Conservation (phyloP, 106 monocot species). For the Acanthochlamys bracteata region DNA sequence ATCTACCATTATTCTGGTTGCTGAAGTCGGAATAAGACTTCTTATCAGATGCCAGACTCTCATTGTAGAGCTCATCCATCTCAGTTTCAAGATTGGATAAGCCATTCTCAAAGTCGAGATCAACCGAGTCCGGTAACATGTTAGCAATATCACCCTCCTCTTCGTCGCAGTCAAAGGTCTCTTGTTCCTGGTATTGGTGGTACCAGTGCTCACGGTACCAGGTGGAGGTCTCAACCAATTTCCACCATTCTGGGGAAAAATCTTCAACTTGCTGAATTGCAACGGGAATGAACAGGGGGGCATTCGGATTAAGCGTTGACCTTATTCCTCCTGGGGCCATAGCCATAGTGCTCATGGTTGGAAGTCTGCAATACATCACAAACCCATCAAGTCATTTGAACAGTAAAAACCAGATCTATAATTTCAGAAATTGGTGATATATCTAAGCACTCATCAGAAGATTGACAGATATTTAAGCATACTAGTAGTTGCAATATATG, state of each 20-base stretch:
- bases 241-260: conserved; percentile 91
- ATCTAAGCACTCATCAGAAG: no score
- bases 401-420: no score
- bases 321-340: conserved; percentile 43
- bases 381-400: no score
- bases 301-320: conserved; percentile 81
- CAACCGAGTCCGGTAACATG: conserved; percentile 62
- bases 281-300: conserved; percentile 82
- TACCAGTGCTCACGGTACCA: conserved; percentile 96
- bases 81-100: conserved; percentile 26
- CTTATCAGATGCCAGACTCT: conserved; percentile 4
- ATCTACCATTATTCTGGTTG: not conserved
- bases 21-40: not conserved
- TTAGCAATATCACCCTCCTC: conserved; percentile 47
- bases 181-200: conserved; percentile 65
- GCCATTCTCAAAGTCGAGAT: conserved; percentile 49
- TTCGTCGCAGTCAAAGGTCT: conserved; percentile 36
- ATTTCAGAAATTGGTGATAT: no score
- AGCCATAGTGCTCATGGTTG: conserved; percentile 46
- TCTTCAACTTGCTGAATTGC: conserved; percentile 83
- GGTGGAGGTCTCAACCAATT: conserved; percentile 60
- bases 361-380: not conserved
- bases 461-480: no score
- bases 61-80: conserved; percentile 16
- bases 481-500: no score